Base-by-base conservation (phyloP, 164 flowering plant genomes). In the Vitis rupestris region DNA sequence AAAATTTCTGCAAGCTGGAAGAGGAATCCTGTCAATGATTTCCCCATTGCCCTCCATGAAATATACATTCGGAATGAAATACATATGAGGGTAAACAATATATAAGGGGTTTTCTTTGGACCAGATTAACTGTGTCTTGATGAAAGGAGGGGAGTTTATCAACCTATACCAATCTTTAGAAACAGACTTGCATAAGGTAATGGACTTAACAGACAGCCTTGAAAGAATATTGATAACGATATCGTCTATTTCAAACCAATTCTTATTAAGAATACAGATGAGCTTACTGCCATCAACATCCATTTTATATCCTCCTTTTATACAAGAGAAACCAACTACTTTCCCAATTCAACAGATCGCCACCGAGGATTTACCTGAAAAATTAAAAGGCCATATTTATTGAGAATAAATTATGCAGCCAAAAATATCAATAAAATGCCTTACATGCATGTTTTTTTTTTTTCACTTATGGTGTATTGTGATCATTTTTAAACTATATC, bases 51-150 rank as follows among this genome's bases (percentile, higher is more conserved):
- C 55, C 19, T 64, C 17, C 37, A 64, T 23, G 9, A 64, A 10
- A 64, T 17, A 10, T 23, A 64, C 11, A 49, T 17, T 14, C 19
- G 19, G 23, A 13, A 4, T 50, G 1, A 8, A n/a, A 50, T 10
- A 12, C 3, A 50, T 2, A 52, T 13, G 50, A 50, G 66, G 66
- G 8, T 11, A 23, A 64, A 64, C 29, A 47, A 64, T 64, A 50
- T 64, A 64, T 13, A 49, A 17, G 37, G 55, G 55, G 56, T 64
- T 19, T 64, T 64, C 37, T 50, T 17, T 49, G 55, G 66, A 50
- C 31, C 10, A 10, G 37, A 30, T 64, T 50, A 64, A 64, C 31
- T 64, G 56, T 19, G 12, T 0, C 11, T 10, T 16, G 14, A 64
- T 7, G 9, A 50, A 64, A 50, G 19, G 3, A 11, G 66, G 66